Base-by-base conservation (phyloP, 805 yeast genomes). In the Suhomyces xylopsoci region DNA sequence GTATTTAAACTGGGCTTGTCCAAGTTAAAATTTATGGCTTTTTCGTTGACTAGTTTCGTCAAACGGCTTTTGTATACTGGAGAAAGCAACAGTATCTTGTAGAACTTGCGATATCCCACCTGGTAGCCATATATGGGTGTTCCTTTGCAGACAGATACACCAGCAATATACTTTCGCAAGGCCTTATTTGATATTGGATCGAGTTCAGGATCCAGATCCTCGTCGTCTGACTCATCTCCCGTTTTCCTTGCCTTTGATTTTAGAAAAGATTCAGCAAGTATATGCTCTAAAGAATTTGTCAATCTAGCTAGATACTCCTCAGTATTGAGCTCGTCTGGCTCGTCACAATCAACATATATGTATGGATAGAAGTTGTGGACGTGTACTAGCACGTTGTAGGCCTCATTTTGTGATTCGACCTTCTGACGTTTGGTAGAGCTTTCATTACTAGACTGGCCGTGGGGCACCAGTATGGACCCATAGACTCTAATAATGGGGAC, bases 341-440 rank as follows among this genome's bases (percentile, higher is more conserved):
- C 87, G 43, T 72, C 74, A 61, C 85, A 85, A 34, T 81, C 82
- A 2, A 92, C 73, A 62, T 79, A 91, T 1, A 93, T 58, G 62
- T 93, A 94, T 0, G 98, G 99, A 57, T 78, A 89, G 17, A 81
- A 81, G 40, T 93, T 92, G 70, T 92, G 98, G 8, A 94, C 71
- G 65, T 94, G 97, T 1, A 87, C 80, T 12, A 75, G 51, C 1
- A 67, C 57, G 53, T 69, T 68, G 57, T 62, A 69, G 32, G 62
- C 67, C 19, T 24, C 44, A 12, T 47, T 4, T 9, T 36, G 48
- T 40, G 50, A 34, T 22, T 42, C 34, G 8, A 15, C 41, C 34
- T 46, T 49, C 26, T 45, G 22, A 15, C 44, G 32, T 14, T 41
- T 42, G 17, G 15, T 12, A 15, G 19, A 17, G n/a, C 22, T 24